Evolutionary conservation across 768 basidiomycete species (phyloP), one percentile per base, ranked within the genome.

Genomic region (Suillus decipiens): DNA sequence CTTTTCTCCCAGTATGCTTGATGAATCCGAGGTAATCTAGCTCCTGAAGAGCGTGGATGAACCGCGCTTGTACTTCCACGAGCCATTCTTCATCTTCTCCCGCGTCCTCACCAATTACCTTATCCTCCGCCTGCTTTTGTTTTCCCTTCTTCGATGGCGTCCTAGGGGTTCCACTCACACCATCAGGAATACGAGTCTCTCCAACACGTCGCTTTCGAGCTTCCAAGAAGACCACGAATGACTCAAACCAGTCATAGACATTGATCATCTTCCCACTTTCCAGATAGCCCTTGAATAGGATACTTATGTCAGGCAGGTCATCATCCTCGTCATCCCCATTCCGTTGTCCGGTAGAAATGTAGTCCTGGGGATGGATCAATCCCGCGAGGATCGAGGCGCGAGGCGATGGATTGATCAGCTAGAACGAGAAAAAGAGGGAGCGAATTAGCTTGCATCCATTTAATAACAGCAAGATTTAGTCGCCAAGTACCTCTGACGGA

Each of bases 221-320:
- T 71, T 92, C 90, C 60, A 94, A 74, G 37, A 84, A 88, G 24
- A 80, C 73, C 37, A 84, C 81, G 72, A 95, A 95, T 28, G 89
- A 84, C 67, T 91, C 87, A 69, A 87, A 93, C 93, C 92, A 94
- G 73, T 95, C 93, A 71, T 90, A 93, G 2, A 93, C 82, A 70
- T 95, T 95, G 74, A 95, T 86, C 84, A 90, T 84, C 76, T 83
- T 88, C 51, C 90, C 91, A 54, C 89, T 89, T 68, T 93, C 88
- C 48, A 88, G 79, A 75, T 93, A 95, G 24, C 91, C 82, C 54
- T 78, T 78, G 77, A 94, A 92, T 15, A 94, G 77, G 62, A 94
- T 89, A 68, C 85, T 88, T 1, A 85, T 88, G 67, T 95, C 93
- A 0, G 91, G 88, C 47, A 90, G 80, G 53, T 83, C 78, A 2